These are phyloP conservation scores for Jamesozyma rosinii DNA, from an alignment of 805 yeast genomes.

Conservation along the genomic window DNA sequence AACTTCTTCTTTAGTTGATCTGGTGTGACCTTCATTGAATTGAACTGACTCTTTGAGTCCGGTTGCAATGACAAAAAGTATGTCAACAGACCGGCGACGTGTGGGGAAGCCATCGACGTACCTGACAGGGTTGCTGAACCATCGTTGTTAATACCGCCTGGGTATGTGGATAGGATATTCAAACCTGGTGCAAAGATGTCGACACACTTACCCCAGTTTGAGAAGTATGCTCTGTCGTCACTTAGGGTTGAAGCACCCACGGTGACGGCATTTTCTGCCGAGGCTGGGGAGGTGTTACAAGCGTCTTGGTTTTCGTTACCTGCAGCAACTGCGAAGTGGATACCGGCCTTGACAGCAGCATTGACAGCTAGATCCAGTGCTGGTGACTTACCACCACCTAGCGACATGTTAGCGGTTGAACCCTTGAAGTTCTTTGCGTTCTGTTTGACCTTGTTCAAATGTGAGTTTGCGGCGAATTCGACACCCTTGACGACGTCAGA, in stretches of 20 bases:
- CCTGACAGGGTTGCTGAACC: constrained; percentile 84
- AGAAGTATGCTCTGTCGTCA: constrained; percentile 88
- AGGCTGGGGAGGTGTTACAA: constrained; percentile 85
- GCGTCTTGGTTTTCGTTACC: constrained; percentile 93
- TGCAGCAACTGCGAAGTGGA: constrained; percentile 92
- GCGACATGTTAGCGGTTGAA: constrained; percentile 84
- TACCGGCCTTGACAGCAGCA: constrained; percentile 81
- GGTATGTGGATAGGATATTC: constrained; percentile 74
- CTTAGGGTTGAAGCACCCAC: constrained; percentile 91
- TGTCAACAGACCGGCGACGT: constrained; percentile 82
- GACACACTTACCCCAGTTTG: constrained; percentile 92
- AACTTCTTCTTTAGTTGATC: constrained; percentile 68
- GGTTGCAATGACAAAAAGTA: constrained; percentile 86
- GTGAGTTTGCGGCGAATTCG: constrained; percentile 72
- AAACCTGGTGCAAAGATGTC: constrained; percentile 96
- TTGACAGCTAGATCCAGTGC: constrained; percentile 80
- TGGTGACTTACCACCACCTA: constrained; percentile 88
- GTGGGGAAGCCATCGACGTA: constrained; percentile 98
- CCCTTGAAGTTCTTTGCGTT: constrained; percentile 57
- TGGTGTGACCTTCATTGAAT: constrained; percentile 42
- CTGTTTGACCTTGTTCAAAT: constrained; percentile 38
- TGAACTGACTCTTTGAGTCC: constrained; percentile 50
- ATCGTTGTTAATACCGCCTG: constrained; percentile 59
- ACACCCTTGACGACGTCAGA: constrained; percentile 79
- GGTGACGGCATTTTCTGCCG: constrained; percentile 74